phyloP scores from a whole-genome alignment of 371 early-diverging fungal genomes.

The Apophysomyces sp. region DNA sequence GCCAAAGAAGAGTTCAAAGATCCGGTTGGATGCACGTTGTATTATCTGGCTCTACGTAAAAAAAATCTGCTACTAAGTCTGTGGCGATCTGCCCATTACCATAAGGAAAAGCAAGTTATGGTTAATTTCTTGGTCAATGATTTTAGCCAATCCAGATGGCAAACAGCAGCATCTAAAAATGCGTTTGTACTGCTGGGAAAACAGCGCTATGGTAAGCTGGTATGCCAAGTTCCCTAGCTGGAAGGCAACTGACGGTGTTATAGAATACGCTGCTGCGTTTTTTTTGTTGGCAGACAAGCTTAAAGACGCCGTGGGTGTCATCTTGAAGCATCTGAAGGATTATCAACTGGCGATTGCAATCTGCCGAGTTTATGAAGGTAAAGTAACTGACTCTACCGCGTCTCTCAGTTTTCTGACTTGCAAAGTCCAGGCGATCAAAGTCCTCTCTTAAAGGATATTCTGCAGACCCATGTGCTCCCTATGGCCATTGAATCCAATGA shows the following conservation, averaged over 20 bases:
- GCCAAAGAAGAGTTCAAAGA: constrained; percentile 71
- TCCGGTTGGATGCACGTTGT: constrained; percentile 81
- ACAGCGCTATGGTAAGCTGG: constrained; percentile 80
- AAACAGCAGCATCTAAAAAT: constrained; percentile 93
- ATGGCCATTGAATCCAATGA: constrained; percentile 51
- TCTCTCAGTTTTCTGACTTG: background rate
- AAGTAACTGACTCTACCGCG: background rate
- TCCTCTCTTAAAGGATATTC: constrained; percentile 56
- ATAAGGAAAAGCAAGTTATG: constrained; percentile 89
- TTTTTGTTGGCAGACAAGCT: constrained; percentile 88
- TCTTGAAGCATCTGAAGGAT: constrained; percentile 88
- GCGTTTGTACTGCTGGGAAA: constrained; percentile 95
- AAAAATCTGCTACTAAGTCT: constrained; percentile 83
- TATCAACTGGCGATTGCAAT: constrained; percentile 89
- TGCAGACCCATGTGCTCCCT: constrained; percentile 43
- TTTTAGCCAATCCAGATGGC: constrained; percentile 86
- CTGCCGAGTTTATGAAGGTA: constrained; percentile 87
- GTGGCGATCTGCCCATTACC: constrained; percentile 83
- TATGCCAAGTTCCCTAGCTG: background rate
- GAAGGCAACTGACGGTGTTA: background rate
- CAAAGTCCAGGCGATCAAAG: constrained; percentile 57
- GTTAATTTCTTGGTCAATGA: constrained; percentile 86
- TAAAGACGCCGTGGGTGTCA: constrained; percentile 90
- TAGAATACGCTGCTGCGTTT: constrained; percentile 93
- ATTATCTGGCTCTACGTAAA: constrained; percentile 85